These are phyloP conservation scores for Boletus sp. DNA, from an alignment of 768 basidiomycete genomes.

Conservation along the genomic window DNA sequence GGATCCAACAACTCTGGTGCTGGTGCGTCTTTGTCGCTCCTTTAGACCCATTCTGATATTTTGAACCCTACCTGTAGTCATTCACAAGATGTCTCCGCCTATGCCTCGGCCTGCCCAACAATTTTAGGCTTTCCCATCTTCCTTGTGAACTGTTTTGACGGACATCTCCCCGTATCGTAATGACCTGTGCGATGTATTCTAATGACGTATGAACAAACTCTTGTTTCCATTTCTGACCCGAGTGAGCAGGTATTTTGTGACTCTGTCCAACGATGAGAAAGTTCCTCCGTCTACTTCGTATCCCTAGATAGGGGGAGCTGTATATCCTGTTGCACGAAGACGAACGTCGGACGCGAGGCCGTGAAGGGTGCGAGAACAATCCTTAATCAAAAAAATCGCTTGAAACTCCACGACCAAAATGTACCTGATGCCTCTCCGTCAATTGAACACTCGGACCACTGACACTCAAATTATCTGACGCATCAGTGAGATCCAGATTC, in stretches of 20 bases:
- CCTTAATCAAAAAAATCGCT: too few species aligned
- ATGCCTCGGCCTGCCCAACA: not conserved
- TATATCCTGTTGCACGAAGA: too few species aligned
- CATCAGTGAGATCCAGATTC: too few species aligned
- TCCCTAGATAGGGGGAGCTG: not conserved
- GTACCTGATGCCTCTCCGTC: not conserved
- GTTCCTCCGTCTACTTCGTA: not conserved
- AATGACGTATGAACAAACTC: not conserved
- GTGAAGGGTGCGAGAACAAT: too few species aligned
- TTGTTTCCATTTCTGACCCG: too few species aligned
- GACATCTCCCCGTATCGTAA: not conserved
- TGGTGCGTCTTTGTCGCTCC: not conserved
- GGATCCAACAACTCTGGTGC: constrained; percentile 3
- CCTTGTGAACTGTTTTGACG: not conserved
- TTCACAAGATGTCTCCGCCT: constrained; percentile 4
- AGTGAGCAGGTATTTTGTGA: not conserved
- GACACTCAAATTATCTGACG: too few species aligned
- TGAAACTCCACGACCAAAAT: not conserved
- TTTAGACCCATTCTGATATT: not conserved
- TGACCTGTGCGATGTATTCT: not conserved
- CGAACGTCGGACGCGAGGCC: too few species aligned
- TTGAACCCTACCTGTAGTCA: not conserved
- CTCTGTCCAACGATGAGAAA: not conserved
- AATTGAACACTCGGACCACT: not conserved
- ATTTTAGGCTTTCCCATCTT: not conserved